A percentile compares a stretch with the other conserved stretches of the same genome.
These are phyloP conservation scores for Zoysia matrella DNA, from an alignment of 202 grass and related monocot species.

Conservation along the genomic window DNA sequence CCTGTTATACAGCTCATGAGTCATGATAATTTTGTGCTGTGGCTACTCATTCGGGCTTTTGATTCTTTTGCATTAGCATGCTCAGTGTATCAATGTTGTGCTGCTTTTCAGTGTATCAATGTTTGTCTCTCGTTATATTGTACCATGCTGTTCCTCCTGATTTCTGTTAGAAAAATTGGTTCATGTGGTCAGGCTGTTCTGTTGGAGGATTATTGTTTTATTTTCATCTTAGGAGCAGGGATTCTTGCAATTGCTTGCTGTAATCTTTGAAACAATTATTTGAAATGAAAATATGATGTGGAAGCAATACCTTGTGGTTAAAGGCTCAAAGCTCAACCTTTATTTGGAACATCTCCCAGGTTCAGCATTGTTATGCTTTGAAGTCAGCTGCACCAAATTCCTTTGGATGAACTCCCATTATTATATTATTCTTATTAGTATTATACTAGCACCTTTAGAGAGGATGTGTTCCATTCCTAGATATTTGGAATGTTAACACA, in stretches of 20 bases:
- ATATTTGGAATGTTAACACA: not conserved
- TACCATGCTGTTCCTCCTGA: conserved; percentile 33
- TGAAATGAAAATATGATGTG: conserved; percentile 30
- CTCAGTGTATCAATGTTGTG: conserved; percentile 32
- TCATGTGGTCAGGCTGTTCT: conserved; percentile 14
- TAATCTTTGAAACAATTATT: conserved; percentile 43
- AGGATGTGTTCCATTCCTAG: too few relatives aligned
- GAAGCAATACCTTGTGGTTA: not conserved
- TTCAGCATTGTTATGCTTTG: not conserved
- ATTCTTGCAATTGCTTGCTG: conserved; percentile 40
- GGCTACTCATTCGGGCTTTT: conserved; percentile 41
- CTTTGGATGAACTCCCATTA: not conserved
- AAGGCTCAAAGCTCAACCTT: not conserved
- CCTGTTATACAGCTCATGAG: conserved; percentile 32
- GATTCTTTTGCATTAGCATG: conserved; percentile 48
- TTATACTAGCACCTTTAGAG: too few relatives aligned
- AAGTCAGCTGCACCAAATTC: conserved; percentile 6
- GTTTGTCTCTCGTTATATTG: conserved; percentile 32
- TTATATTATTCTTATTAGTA: too few relatives aligned
- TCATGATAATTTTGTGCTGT: conserved; percentile 19
- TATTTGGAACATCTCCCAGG: not conserved
- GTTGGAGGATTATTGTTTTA: conserved; percentile 28
- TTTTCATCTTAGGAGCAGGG: conserved; percentile 19
- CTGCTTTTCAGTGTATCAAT: conserved; percentile 29
- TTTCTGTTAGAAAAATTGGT: conserved; percentile 30